A percentile compares a stretch with the other conserved stretches of the same genome.
phyloP scores from a whole-genome alignment of 2,329 filamentous ascomycete species.

The Alternaria alternata region DNA sequence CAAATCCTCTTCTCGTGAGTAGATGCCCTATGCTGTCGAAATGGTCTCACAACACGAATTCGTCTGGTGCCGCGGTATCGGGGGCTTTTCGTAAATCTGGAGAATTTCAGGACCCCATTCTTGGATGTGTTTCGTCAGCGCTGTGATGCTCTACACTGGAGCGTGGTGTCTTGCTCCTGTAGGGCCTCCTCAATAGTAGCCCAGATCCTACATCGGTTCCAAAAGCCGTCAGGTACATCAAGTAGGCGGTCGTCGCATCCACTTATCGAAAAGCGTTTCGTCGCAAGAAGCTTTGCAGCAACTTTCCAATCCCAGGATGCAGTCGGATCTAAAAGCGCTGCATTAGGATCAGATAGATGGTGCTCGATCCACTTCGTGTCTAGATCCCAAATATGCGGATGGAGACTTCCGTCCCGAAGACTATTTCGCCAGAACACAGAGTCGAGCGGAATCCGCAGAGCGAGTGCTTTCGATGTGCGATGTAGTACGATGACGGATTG shows the following conservation, averaged over 20 bases:
- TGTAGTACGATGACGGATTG: conserved; percentile 28
- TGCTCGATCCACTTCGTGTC: conserved; percentile 21
- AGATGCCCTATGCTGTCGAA: neutral
- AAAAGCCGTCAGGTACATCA: conserved; percentile 28
- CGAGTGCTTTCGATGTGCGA: conserved; percentile 28
- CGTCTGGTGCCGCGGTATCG: neutral
- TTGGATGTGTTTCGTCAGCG: neutral
- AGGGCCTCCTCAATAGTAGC: conserved; percentile 29
- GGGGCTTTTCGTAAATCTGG: neutral
- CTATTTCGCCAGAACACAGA: conserved; percentile 37
- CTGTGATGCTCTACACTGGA: neutral
- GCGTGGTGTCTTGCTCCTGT: neutral
- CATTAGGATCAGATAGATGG: neutral
- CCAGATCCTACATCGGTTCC: conserved; percentile 42
- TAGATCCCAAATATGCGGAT: conserved; percentile 39
- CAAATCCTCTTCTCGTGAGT: neutral
- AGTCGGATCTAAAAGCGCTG: neutral
- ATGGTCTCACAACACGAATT: neutral
- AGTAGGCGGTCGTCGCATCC: conserved; percentile 19
- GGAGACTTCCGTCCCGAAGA: conserved; percentile 27
- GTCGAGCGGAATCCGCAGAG: conserved; percentile 28
- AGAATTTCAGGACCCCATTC: neutral
- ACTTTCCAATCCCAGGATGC: conserved; percentile 28
- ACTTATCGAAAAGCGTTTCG: conserved; percentile 20
- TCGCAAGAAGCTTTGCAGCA: conserved; percentile 25